Evolutionary conservation across 2,329 filamentous ascomycete species (phyloP), one percentile per base, ranked within the genome.

Genomic region (Sphaceloma murrayae): DNA sequence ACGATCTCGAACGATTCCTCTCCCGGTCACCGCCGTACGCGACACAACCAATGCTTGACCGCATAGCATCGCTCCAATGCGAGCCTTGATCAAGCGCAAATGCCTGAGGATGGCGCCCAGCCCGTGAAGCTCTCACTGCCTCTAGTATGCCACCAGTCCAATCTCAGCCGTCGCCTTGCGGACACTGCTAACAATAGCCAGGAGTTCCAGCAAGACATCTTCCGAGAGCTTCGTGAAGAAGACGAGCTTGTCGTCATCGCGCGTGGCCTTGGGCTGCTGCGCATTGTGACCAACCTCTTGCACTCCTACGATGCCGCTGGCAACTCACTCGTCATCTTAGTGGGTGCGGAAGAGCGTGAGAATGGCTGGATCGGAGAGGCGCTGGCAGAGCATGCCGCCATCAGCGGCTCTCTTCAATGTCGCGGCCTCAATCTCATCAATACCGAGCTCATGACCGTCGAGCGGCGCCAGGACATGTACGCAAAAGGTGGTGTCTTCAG

Each of bases 341-440:
- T 96, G 31, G 88, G 87, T 7, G 88, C 91, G 26, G 84, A 91
- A 48, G 87, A 95, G 24, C 78, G 85, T 48, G 91, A 98, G 59
- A 95, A 95, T 75, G 80, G 82, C 46, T 96, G 89, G 88, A 87
- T 98, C 48, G 91, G 91, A 53, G 91, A 96, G 67, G 85, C 87
- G 21, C 69, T 98, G 58, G 91, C 91, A 17, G 91, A 98, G 66
- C 88, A 96, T 67, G 88, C 88, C 59, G 87, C 86, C 50, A 78
- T 94, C 60, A 95, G 86, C 68, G 80, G 79, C 64, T 75, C 85
- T 13, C 77, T 83, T 11, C 81, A 82, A 56, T 86, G 87, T 39
- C 78, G 88, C 50, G 91, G 91, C 1, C 69, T 98, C 52, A 89
- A 80, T 31, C 74, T 94, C 18, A 87, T 98, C 60, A 96, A 96